Evolutionary conservation across 2,329 filamentous ascomycete species (phyloP), one percentile per base, ranked within the genome.

Genomic region (Aspergillus niger): DNA sequence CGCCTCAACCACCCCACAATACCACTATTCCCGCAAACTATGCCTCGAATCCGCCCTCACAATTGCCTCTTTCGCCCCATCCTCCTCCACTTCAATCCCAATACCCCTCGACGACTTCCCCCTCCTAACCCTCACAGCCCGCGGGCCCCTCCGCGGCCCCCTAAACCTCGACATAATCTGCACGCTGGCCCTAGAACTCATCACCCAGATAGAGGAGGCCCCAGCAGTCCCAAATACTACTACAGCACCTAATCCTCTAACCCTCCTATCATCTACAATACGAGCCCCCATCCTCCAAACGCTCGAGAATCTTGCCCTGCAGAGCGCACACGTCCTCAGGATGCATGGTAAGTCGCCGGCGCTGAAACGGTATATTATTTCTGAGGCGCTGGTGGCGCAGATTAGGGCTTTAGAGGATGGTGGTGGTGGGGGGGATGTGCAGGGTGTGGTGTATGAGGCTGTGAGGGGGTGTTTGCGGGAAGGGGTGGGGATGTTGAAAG

Each of bases 201-300:
- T 65, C 32, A 64, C 62, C n/a, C 68, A 71, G 41, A 52, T 69
- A n/a, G 69, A 67, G 53, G 68, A 71, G 51, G 58, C 20, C 38
- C 51, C 43, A n/a, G 20, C 20, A 20, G 20, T 20, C 20, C 20
- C 20, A 20, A 20, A 20, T 20, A 20, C 20, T 20, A 20, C 20
- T 20, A 20, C 20, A 20, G 20, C 20, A 20, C 20, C 20, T 20
- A 56, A 66, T 30, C 55, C 57, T 20, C 38, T 65, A 3, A 41
- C 44, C 49, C 58, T 66, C 57, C 48, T 65, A 44, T 55, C 57
- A 4, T 58, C 49, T 17, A 58, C 57, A 15, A 55, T 56, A 7
- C 61, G 64, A 11, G 57, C 30, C 28, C 69, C 67, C 15, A 52
- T 70, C 8, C 55, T 70, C 8, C 60, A 54, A 11, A 60, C 28